Conservation (phyloP, 23 red algal genomes). For the Chondrus crispus region DNA sequence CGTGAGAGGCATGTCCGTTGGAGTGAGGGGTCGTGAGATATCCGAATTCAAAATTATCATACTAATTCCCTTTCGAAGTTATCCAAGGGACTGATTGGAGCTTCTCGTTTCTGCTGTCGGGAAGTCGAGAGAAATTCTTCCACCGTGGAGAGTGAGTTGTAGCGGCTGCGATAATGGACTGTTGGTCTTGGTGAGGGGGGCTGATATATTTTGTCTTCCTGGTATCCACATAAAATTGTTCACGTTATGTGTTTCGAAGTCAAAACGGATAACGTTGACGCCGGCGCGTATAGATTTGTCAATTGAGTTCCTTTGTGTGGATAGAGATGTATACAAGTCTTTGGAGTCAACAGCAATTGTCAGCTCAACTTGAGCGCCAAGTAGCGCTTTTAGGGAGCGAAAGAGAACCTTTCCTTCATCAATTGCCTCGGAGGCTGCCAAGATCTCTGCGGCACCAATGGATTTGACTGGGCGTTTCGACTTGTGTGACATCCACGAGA, state of each 20-base stretch:
- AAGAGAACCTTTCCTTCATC: neutral
- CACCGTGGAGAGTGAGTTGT: neutral
- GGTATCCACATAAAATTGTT: slow-evolving; percentile 1
- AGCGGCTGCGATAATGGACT: neutral
- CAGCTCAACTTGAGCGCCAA: neutral
- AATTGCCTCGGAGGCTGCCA: neutral
- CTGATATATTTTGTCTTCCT: neutral
- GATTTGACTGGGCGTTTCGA: neutral
- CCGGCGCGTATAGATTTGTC: neutral
- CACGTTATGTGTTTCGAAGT: neutral
- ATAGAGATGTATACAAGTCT: neutral
- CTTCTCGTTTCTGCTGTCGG: too few relatives aligned
- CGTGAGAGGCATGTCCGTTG: too few relatives aligned
- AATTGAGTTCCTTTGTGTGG: neutral
- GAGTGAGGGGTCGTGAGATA: too few relatives aligned
- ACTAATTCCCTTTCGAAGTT: too few relatives aligned
- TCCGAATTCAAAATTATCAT: too few relatives aligned
- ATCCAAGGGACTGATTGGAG: too few relatives aligned
- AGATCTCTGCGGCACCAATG: neutral
- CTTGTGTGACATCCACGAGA: slow-evolving; percentile 1
- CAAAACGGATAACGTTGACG: neutral
- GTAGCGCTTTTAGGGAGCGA: neutral
- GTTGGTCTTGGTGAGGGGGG: neutral
- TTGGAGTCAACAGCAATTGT: neutral
- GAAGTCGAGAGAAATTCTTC: neutral